Evolutionary conservation across 129 eudicot genomes (phyloP).

Genomic region (Kitagawia praeruptora): DNA sequence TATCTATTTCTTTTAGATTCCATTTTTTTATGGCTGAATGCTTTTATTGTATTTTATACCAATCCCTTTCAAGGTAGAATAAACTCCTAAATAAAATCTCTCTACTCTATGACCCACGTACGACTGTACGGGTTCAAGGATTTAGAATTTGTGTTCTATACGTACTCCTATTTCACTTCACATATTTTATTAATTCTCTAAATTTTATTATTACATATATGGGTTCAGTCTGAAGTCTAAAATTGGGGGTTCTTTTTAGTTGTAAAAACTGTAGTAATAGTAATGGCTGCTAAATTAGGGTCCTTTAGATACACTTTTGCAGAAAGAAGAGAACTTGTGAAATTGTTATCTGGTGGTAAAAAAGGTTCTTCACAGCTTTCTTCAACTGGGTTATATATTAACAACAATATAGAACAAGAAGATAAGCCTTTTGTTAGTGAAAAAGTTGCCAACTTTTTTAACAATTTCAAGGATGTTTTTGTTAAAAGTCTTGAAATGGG

Average conservation of each 20-base stretch:
- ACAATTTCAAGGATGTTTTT: constrained; percentile 20
- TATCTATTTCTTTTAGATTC: too few relatives aligned
- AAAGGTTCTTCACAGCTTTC: constrained; percentile 8
- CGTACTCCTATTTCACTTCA: background rate
- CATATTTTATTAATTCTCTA: background rate
- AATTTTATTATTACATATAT: background rate
- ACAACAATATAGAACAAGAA: background rate
- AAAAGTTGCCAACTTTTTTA: constrained; percentile 22
- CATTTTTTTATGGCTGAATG: too few relatives aligned
- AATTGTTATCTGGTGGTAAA: constrained; percentile 15
- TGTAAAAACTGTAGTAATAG: constrained; percentile 35
- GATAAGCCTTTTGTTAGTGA: background rate
- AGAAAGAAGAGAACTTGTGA: constrained; percentile 23
- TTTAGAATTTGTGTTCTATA: background rate
- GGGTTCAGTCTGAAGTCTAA: background rate
- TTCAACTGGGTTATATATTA: background rate
- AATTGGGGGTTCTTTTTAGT: constrained; percentile 64
- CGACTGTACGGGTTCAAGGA: background rate
- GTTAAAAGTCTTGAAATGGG: constrained; percentile 33
- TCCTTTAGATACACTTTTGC: constrained; percentile 23
- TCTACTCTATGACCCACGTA: background rate
- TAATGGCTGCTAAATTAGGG: constrained; percentile 21
- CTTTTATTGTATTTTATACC: too few relatives aligned
- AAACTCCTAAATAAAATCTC: too few relatives aligned
- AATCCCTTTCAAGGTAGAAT: too few relatives aligned